These are phyloP conservation scores for Nakaseomyces uthaithaninus DNA, from an alignment of 1,139 yeast genomes.

Conservation along the genomic window DNA sequence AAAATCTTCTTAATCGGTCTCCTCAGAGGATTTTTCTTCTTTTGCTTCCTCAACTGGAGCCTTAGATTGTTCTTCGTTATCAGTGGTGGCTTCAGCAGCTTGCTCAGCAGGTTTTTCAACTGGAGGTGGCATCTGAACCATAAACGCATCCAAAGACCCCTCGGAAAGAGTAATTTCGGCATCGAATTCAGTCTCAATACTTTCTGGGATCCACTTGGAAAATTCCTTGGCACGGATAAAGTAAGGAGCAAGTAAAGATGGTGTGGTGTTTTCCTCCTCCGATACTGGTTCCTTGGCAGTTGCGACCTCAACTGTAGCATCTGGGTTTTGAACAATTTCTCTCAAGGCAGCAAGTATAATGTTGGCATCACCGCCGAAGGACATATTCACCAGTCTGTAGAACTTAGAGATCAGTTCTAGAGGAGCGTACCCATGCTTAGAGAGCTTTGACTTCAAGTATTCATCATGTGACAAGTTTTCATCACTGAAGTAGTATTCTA, in stretches of 20 bases:
- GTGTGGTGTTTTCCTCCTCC: constrained; percentile 10
- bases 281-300: constrained; percentile 8
- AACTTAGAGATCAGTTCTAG: constrained; percentile 28
- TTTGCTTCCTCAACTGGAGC: constrained; percentile 4
- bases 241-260: constrained; percentile 18
- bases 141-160: constrained; percentile 21
- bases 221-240: constrained; percentile 28
- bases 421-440: constrained; percentile 31
- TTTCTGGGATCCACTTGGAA: constrained; percentile 21
- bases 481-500: constrained; percentile 81
- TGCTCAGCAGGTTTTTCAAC: not conserved
- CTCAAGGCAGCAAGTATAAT: constrained; percentile 31
- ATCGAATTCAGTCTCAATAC: constrained; percentile 18
- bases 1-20: constrained; percentile 7
- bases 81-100: not conserved
- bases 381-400: constrained; percentile 30
- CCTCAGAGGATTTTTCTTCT: constrained; percentile 6
- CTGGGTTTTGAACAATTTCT: constrained; percentile 28
- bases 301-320: constrained; percentile 29
- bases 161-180: constrained; percentile 21
- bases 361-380: constrained; percentile 31
- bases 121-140: constrained; percentile 10
- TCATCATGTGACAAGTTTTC: constrained; percentile 52
- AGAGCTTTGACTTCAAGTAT: constrained; percentile 27
- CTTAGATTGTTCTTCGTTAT: constrained; percentile 1